Percentiles rank a stretch among this genome's conserved stretches.
Conservation (phyloP, 805 yeast genomes). For the Sungouiella blattae region DNA sequence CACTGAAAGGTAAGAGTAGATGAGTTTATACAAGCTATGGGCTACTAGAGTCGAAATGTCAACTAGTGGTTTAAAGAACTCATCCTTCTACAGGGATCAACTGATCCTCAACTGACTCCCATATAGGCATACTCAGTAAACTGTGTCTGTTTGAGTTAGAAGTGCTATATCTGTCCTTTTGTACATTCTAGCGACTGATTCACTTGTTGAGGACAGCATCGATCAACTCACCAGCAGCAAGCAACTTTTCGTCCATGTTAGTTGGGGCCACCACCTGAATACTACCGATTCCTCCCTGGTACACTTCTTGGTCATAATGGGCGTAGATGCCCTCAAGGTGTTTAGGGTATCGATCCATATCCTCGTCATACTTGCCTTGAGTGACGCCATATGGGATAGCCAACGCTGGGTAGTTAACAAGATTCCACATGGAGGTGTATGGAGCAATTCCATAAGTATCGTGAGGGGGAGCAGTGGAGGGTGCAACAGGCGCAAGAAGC, state of each 20-base stretch:
- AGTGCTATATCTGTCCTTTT: too few relatives aligned
- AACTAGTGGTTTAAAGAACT: too few relatives aligned
- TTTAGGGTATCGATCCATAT: not conserved
- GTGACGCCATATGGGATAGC: conserved; percentile 4
- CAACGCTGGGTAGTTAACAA: conserved; percentile 6
- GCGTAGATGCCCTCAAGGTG: not conserved
- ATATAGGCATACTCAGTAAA: too few relatives aligned
- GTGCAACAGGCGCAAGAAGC: conserved; percentile 12
- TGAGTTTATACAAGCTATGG: too few relatives aligned
- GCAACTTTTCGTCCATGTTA: not conserved
- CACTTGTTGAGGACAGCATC: not conserved
- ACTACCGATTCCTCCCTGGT: not conserved
- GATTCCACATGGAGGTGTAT: conserved; percentile 15
- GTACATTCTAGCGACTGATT: too few relatives aligned
- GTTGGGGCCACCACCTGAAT: not conserved
- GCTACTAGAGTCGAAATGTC: too few relatives aligned
- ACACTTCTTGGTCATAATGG: not conserved
- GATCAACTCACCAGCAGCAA: not conserved
- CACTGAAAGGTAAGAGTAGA: too few relatives aligned
- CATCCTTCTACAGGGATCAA: too few relatives aligned
- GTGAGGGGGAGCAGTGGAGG: conserved; percentile 16
- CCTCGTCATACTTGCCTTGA: not conserved
- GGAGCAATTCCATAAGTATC: conserved; percentile 13
- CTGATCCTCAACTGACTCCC: too few relatives aligned
- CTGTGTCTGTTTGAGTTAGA: too few relatives aligned